Conservation (phyloP, 768 basidiomycete species). For the Lenzites betulinus region DNA sequence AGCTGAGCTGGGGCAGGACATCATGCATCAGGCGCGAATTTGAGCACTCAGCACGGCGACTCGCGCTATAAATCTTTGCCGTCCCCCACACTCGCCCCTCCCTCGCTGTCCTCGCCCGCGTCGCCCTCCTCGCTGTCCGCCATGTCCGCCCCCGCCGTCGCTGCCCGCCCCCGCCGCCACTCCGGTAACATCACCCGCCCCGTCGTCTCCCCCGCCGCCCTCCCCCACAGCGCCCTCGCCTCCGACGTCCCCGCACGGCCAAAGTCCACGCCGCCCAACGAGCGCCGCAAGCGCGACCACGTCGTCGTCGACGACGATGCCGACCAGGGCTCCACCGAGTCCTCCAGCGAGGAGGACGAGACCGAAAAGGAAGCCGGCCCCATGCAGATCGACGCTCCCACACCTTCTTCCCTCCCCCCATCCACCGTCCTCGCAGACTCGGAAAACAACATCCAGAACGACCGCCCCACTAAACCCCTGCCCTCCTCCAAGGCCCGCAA, state of each 20-base stretch:
- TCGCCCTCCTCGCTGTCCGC: slow-evolving; percentile 1
- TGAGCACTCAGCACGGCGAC: background rate
- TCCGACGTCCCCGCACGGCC: slow-evolving; percentile 62
- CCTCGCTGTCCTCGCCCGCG: background rate
- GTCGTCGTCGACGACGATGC: slow-evolving; percentile 25
- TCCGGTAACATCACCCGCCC: slow-evolving; percentile 38
- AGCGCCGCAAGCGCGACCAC: slow-evolving; percentile 44
- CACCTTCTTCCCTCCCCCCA: slow-evolving; percentile 13
- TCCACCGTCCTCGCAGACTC: slow-evolving; percentile 27
- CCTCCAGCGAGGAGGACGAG: slow-evolving; percentile 20
- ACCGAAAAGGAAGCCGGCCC: slow-evolving; percentile 20
- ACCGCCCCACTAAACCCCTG: slow-evolving; percentile 67
- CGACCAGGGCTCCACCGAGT: slow-evolving; percentile 23
- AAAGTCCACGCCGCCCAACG: slow-evolving; percentile 69
- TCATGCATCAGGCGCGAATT: background rate
- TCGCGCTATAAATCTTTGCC: background rate
- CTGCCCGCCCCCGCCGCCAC: slow-evolving; percentile 50
- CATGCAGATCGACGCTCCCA: slow-evolving; percentile 26
- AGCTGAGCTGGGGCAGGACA: no score
- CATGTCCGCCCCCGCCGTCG: slow-evolving; percentile 18
- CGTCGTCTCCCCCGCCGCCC: slow-evolving; percentile 21
- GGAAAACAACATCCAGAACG: slow-evolving; percentile 23
- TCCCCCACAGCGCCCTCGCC: slow-evolving; percentile 31
- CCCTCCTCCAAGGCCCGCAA: slow-evolving; percentile 54
- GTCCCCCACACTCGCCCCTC: background rate